Evolutionary conservation across 768 basidiomycete genomes (phyloP), one percentile per base, ranked within the genome.

Genomic region (Mycena epipterygia): DNA sequence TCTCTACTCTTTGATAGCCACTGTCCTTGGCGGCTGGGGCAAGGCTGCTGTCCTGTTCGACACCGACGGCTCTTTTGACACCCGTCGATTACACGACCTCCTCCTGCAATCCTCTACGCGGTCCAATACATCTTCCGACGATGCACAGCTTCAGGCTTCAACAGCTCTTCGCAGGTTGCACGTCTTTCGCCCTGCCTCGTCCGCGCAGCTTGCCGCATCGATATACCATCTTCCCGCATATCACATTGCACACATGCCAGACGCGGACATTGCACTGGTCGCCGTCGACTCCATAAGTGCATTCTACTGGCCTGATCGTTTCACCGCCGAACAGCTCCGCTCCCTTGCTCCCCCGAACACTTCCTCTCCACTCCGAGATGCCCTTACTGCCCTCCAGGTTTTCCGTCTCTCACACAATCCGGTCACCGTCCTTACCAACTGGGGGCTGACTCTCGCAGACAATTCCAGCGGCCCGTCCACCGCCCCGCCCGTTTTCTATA

Each of bases 241-340:
- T 74, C 89, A 91, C 73, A 75, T 80, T 4, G 76, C 77, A 21
- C 79, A 83, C 60, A 84, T 91, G 67, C 83, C 86, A 35, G 79
- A 87, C 48, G 79, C 82, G 35, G 90, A 90, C 68, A 84, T 95
- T 14, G 90, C 89, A 8, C 74, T 94, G 62, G 79, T 96, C 41
- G 89, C 88, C 13, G 82, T 96, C 52, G 95, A 96, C 79, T 94
- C 94, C 17, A 79, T 94, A 67, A 91, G 91, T 77, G 78, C 93
- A 0, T 94, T 91, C 76, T 89, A 93, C 79, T 96, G 95, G 95
- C 70, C 85, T 3, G 94, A 96, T 77, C 89, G 91, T 46, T 91
- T 90, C 76, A 82, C 83, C 42, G 80, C 81, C 33, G 93, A 95
- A 78, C 89, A 89, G 72, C 70, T 83, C 60, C 86, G 81, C 41